These are phyloP conservation scores for Adansonia madagascariensis DNA, from an alignment of 441 rosid genomes.

Conservation along the genomic window DNA sequence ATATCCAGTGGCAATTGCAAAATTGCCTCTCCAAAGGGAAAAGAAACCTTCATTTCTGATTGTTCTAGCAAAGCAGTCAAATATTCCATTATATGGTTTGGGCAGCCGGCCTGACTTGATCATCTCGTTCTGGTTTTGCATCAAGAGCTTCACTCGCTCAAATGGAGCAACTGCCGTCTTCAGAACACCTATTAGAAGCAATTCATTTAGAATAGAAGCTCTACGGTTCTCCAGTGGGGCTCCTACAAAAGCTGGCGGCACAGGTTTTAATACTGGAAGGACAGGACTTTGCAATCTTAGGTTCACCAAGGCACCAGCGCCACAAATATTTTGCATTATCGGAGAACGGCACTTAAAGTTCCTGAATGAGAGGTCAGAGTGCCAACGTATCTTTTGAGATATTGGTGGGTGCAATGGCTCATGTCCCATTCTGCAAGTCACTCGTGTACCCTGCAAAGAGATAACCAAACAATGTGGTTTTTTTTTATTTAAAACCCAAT, in stretches of 20 bases:
- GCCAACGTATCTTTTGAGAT: conserved; percentile 21
- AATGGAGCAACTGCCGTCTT: neutral
- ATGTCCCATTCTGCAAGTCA: neutral
- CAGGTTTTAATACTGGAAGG: neutral
- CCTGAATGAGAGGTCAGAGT: neutral
- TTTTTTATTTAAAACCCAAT: neutral
- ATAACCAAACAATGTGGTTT: neutral
- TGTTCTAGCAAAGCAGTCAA: conserved; percentile 17
- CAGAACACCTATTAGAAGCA: neutral
- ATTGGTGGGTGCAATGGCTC: neutral
- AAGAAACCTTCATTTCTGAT: conserved; percentile 25
- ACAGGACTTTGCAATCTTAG: neutral
- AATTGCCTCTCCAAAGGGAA: conserved; percentile 27
- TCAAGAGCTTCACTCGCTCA: conserved; percentile 16
- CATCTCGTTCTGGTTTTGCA: conserved; percentile 24
- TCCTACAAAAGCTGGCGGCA: neutral
- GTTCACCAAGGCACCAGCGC: neutral
- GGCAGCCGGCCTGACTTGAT: conserved; percentile 17
- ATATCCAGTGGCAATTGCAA: neutral
- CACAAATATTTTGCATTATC: neutral
- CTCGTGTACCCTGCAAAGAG: neutral
- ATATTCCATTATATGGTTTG: conserved; percentile 17
- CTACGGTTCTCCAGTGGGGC: neutral
- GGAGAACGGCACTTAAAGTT: neutral
- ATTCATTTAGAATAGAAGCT: neutral